Evolutionary conservation across 768 basidiomycete genomes (phyloP).

Genomic region (Phylloporus sp.): DNA sequence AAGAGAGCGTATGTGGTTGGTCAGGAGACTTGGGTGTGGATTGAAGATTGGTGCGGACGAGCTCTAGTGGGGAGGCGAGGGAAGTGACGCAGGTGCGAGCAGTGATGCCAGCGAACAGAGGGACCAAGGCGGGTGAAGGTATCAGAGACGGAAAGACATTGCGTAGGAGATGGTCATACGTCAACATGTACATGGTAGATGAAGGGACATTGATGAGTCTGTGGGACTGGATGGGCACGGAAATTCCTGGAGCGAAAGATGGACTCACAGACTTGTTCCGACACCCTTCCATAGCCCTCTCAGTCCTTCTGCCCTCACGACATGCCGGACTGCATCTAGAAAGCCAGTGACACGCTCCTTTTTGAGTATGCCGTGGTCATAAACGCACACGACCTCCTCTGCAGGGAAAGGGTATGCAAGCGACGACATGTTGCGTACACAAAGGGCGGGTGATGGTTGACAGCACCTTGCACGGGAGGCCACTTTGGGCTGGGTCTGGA

Average conservation of each 20-base stretch:
- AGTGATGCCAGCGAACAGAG: conserved; percentile 77
- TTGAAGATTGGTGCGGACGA: conserved; percentile 90
- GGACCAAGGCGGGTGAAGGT: conserved; percentile 50
- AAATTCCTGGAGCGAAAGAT: not conserved
- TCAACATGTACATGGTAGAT: conserved; percentile 90
- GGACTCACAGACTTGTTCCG: conserved; percentile 79
- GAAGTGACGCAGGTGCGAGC: conserved; percentile 80
- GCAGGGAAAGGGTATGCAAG: conserved; percentile 51
- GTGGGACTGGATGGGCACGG: conserved; percentile 7
- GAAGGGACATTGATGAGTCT: conserved; percentile 91
- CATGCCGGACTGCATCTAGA: conserved; percentile 76
- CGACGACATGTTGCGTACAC: conserved; percentile 78
- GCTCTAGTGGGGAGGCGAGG: conserved; percentile 82
- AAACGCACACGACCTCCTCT: conserved; percentile 73
- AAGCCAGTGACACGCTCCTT: conserved; percentile 81
- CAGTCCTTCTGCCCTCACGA: conserved; percentile 76
- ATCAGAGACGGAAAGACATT: conserved; percentile 58
- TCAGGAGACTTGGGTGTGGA: conserved; percentile 71
- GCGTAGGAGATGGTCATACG: conserved; percentile 84
- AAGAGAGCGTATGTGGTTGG: conserved; percentile 72
- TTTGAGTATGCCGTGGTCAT: conserved; percentile 68
- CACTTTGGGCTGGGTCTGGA: conserved; percentile 83
- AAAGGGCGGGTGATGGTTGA: conserved; percentile 51
- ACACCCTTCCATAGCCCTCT: conserved; percentile 93
- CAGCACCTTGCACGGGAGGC: conserved; percentile 62